Percentiles rank a stretch among this genome's conserved stretches.
phyloP scores from a whole-genome alignment of 148 eudicot genomes.

The Fallopia convolvulus region DNA sequence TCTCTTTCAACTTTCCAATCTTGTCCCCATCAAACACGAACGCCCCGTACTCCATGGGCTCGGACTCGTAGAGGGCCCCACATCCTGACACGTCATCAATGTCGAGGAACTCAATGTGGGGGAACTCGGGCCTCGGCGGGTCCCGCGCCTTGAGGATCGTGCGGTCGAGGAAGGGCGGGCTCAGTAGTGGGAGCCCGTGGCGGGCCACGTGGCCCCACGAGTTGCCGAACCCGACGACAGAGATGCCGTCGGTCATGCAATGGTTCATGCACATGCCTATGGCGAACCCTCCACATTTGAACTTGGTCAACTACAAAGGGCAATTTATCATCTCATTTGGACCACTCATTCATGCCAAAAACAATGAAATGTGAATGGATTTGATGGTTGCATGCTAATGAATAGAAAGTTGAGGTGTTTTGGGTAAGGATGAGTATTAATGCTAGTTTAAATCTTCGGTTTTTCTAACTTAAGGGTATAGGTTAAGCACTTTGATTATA shows the following conservation, averaged over 20 bases:
- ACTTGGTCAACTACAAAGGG: not conserved
- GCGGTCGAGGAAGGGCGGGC: constrained; percentile 3
- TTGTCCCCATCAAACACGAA: constrained; percentile 2
- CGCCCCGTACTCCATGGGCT: constrained; percentile 1
- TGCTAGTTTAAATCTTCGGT: no score
- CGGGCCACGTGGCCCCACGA: constrained; percentile 12
- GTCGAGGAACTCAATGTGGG: constrained; percentile 9
- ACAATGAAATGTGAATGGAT: no score
- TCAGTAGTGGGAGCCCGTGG: not conserved
- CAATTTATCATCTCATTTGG: no score
- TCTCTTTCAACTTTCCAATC: constrained; percentile 5
- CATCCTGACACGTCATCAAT: not conserved
- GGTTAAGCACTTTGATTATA: no score
- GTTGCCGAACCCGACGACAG: not conserved
- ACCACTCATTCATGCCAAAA: no score
- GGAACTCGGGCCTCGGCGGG: constrained; percentile 3
- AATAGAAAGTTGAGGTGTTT: no score
- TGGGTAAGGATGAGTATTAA: no score
- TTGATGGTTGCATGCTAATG: no score
- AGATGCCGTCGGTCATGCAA: constrained; percentile 12
- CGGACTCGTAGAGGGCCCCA: not conserved
- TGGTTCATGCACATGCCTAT: constrained; percentile 12
- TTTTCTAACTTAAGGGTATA: no score
- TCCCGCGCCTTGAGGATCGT: constrained; percentile 3
- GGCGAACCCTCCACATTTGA: constrained; percentile 5